These are phyloP conservation scores for Aspergillus intermedius DNA, from an alignment of 2,329 filamentous ascomycete species.

Conservation along the genomic window DNA sequence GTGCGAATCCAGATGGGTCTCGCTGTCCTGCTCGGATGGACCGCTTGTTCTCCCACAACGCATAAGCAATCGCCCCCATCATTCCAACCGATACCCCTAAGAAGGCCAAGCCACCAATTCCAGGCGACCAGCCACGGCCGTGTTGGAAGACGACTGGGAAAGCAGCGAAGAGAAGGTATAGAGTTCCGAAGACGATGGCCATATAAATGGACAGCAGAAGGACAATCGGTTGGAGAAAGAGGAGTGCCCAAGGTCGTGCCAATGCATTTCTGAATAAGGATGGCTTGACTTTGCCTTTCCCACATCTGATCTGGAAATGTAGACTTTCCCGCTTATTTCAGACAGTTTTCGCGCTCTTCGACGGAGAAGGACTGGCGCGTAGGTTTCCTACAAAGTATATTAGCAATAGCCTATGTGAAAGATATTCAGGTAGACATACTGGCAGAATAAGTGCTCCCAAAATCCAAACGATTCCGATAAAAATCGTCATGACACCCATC, in stretches of 20 bases:
- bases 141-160: constrained; percentile 13
- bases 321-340: constrained; percentile 2
- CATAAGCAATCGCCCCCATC: constrained; percentile 1
- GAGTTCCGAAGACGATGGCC: constrained; percentile 12
- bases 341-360: neutral
- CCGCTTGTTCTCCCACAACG: constrained; percentile 1
- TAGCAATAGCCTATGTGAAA: neutral
- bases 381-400: constrained; percentile 1
- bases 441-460: constrained; percentile 1
- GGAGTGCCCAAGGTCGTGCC: constrained; percentile 1
- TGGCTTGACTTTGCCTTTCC: neutral
- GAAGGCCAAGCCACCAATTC: constrained; percentile 3
- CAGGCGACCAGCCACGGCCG: constrained; percentile 5
- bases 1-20: constrained; percentile 1
- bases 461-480: neutral
- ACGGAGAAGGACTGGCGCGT: constrained; percentile 2
- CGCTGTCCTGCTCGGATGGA: neutral
- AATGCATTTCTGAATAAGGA: neutral
- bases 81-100: constrained; percentile 3
- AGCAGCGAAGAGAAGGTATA: constrained; percentile 15
- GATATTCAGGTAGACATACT: neutral
- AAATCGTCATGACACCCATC: neutral
- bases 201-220: constrained; percentile 9
- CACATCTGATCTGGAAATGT: constrained; percentile 2
- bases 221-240: constrained; percentile 8